Percentiles rank a stretch among this genome's conserved stretches.
Conservation (phyloP, 257 asterid species). For the Solanum medicagineum region DNA sequence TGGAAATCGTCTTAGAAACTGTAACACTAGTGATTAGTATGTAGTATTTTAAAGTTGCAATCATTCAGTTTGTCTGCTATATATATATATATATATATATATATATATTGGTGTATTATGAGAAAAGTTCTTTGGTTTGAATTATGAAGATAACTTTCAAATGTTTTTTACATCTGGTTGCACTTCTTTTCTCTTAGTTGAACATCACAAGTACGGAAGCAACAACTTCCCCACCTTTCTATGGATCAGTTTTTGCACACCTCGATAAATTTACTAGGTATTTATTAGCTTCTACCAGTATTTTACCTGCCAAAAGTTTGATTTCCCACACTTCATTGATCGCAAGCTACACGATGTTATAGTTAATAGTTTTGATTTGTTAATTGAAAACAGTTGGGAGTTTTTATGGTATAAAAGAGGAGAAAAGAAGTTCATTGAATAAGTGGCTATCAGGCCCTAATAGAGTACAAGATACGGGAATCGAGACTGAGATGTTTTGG, state of each 20-base stretch:
- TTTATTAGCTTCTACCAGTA: background rate
- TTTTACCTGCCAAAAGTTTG: background rate
- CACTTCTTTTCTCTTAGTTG: background rate
- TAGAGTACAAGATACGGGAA: too few species aligned
- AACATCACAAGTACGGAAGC: background rate
- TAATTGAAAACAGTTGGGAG: background rate
- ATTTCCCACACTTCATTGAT: background rate
- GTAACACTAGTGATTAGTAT: background rate
- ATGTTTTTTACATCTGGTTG: background rate
- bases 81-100: background rate
- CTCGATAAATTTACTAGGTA: background rate
- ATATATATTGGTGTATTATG: background rate
- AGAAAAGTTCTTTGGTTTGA: background rate
- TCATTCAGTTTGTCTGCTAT: background rate
- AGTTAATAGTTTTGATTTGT: background rate
- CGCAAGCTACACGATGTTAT: background rate
- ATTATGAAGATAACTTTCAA: background rate
- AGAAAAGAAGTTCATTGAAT: background rate
- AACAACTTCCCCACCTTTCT: background rate
- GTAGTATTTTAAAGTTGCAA: background rate
- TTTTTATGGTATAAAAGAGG: background rate
- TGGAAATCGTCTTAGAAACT: background rate
- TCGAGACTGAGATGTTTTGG: too few species aligned
- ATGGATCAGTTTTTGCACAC: background rate
- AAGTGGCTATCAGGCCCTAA: background rate